These are phyloP conservation scores for Ascomycota sp. DNA, from an alignment of 2,329 filamentous ascomycete species.

Conservation along the genomic window DNA sequence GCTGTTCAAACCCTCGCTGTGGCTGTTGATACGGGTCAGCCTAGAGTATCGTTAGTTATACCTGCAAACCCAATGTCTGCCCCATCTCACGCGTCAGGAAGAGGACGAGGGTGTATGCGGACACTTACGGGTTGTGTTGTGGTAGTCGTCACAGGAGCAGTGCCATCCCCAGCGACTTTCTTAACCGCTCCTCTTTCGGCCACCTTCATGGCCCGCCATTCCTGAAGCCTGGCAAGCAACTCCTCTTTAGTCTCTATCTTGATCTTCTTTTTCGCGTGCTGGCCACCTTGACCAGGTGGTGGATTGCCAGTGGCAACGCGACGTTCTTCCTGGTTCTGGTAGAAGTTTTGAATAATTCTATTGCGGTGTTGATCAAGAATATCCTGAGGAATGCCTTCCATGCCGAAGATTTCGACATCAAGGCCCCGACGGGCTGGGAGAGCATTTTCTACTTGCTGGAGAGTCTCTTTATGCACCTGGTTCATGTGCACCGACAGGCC, in stretches of 20 bases:
- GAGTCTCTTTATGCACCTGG: slow-evolving; percentile 90
- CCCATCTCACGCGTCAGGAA: neutral
- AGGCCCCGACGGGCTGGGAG: slow-evolving; percentile 68
- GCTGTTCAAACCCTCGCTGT: slow-evolving; percentile 6
- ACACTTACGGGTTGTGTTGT: slow-evolving; percentile 38
- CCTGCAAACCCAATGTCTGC: too few species aligned
- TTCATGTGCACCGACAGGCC: slow-evolving; percentile 94
- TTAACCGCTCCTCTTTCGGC: slow-evolving; percentile 29
- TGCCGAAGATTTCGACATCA: slow-evolving; percentile 92
- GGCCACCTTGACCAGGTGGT: slow-evolving; percentile 40
- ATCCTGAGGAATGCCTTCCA: slow-evolving; percentile 88
- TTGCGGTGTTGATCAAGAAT: slow-evolving; percentile 68
- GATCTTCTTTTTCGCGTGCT: slow-evolving; percentile 49
- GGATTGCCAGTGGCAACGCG: slow-evolving; percentile 71
- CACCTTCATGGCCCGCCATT: slow-evolving; percentile 49
- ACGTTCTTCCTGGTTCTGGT: slow-evolving; percentile 66
- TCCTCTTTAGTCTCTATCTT: slow-evolving; percentile 59
- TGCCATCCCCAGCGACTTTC: slow-evolving; percentile 22
- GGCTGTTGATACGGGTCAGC: slow-evolving; percentile 8
- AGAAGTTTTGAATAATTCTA: slow-evolving; percentile 67
- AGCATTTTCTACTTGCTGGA: slow-evolving; percentile 79
- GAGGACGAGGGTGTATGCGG: neutral
- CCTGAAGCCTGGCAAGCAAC: slow-evolving; percentile 60
- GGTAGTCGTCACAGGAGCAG: slow-evolving; percentile 18
- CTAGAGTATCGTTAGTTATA: neutral